Conservation (phyloP, 768 basidiomycete species). For the Suillus paluster region DNA sequence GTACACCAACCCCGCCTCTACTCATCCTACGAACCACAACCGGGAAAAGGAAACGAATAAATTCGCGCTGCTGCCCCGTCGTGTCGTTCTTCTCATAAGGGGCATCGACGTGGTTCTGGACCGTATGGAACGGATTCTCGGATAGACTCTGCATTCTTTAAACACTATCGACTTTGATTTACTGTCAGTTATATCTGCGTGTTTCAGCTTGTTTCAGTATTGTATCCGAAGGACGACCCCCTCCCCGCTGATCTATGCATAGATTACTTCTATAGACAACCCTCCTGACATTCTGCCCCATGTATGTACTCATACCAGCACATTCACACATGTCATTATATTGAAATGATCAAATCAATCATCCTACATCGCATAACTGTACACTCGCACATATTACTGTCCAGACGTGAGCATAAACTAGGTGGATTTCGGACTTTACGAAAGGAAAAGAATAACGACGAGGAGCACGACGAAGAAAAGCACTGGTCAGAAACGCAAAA, state of each 20-base stretch:
- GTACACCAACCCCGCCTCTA: conserved; percentile 16
- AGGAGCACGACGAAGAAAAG: not conserved
- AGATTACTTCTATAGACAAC: not conserved
- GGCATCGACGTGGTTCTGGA: conserved; percentile 66
- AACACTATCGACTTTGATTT: not conserved
- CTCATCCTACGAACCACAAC: conserved; percentile 20
- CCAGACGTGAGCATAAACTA: conserved; percentile 2
- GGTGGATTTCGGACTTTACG: not conserved
- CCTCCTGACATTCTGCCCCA: not conserved
- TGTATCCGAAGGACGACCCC: not conserved
- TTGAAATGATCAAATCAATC: conserved; percentile 3
- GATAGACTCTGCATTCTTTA: conserved; percentile 17
- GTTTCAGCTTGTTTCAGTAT: not conserved
- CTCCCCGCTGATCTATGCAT: not conserved
- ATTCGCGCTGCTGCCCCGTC: conserved; percentile 54
- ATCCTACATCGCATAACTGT: not conserved
- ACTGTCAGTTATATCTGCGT: not conserved
- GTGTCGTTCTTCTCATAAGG: conserved; percentile 61
- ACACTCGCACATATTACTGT: conserved; percentile 9
- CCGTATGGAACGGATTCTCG: conserved; percentile 63
- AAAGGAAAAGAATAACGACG: not conserved
- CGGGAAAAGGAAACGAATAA: conserved; percentile 24
- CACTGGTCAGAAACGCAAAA: conserved; percentile 8
- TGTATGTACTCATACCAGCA: not conserved
- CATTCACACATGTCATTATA: not conserved